phyloP scores from a whole-genome alignment of 805 yeast species.

The Metschnikowia sp. region DNA sequence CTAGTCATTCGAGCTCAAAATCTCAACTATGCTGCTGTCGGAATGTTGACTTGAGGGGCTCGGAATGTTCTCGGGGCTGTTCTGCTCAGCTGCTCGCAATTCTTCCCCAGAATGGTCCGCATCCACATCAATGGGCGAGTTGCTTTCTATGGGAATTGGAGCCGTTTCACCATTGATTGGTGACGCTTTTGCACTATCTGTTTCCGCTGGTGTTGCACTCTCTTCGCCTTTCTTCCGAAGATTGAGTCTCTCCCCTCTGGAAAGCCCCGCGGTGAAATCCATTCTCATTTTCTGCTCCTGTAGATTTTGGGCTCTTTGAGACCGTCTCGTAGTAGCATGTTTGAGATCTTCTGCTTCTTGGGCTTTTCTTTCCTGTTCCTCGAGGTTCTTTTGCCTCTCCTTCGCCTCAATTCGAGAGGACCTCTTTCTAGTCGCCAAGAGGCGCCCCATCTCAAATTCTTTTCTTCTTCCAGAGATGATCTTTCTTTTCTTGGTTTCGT shows the following conservation, averaged over 20 bases:
- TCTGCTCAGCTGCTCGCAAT: no score
- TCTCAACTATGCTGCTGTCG: no score
- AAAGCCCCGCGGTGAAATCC: constrained; percentile 25
- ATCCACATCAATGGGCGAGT: no score
- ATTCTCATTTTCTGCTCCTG: constrained; percentile 28
- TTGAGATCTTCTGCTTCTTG: constrained; percentile 44
- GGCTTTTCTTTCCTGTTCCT: constrained; percentile 45
- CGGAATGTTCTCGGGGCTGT: no score
- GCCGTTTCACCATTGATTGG: no score
- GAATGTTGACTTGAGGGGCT: no score
- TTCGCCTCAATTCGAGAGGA: constrained; percentile 72
- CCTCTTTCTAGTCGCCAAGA: constrained; percentile 67
- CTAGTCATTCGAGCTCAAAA: no score
- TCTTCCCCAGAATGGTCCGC: no score
- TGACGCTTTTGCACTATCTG: no score
- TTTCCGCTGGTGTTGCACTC: no score
- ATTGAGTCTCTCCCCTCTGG: constrained; percentile 33
- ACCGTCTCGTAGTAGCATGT: constrained; percentile 38
- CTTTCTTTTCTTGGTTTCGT: constrained; percentile 53
- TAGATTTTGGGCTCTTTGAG: constrained; percentile 36
- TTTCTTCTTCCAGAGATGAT: constrained; percentile 53
- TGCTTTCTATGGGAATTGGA: no score
- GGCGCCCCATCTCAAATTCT: constrained; percentile 59
- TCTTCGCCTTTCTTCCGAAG: constrained; percentile 26
- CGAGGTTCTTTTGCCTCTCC: constrained; percentile 49